A percentile compares a stretch with the other conserved stretches of the same genome.
These are phyloP conservation scores for Hygrophila difformis DNA, from an alignment of 257 asterid genomes.

Conservation along the genomic window DNA sequence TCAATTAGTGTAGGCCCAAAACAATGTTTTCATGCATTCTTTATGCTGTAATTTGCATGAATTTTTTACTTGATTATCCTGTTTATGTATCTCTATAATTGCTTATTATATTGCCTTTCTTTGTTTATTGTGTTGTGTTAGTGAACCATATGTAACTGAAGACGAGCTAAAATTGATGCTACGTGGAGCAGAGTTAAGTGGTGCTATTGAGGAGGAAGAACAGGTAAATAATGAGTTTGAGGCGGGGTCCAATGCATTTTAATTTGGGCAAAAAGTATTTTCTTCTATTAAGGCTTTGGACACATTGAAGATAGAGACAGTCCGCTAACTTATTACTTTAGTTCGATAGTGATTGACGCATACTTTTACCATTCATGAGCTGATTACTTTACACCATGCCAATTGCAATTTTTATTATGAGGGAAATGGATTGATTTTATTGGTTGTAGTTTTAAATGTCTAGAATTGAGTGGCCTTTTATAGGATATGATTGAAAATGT, in stretches of 20 bases:
- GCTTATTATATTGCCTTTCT: slow-evolving; percentile 8
- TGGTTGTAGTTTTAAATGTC: not conserved
- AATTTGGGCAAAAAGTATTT: no score
- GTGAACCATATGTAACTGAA: slow-evolving; percentile 97
- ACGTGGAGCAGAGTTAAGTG: slow-evolving; percentile 98
- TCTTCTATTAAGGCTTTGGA: no score
- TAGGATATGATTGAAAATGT: slow-evolving; percentile 99
- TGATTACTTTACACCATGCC: no score
- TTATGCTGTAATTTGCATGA: no score
- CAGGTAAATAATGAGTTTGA: slow-evolving; percentile 49
- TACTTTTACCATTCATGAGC: no score
- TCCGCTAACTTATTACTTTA: no score
- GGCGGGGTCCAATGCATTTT: no score
- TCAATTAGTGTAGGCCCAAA: no score
- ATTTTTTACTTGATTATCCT: no score
- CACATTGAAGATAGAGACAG: no score
- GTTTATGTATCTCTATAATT: slow-evolving; percentile 8
- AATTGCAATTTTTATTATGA: slow-evolving; percentile 8
- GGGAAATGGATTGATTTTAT: slow-evolving; percentile 1
- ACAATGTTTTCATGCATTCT: no score
- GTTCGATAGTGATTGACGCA: no score
- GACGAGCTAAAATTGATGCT: slow-evolving; percentile 96
- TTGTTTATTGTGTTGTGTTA: slow-evolving; percentile 27
- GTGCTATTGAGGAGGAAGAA: slow-evolving; percentile 99
- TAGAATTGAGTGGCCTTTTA: slow-evolving; percentile 17